Base-by-base conservation (phyloP, 257 asterid genomes). In the Solanum bulbocastanum region DNA sequence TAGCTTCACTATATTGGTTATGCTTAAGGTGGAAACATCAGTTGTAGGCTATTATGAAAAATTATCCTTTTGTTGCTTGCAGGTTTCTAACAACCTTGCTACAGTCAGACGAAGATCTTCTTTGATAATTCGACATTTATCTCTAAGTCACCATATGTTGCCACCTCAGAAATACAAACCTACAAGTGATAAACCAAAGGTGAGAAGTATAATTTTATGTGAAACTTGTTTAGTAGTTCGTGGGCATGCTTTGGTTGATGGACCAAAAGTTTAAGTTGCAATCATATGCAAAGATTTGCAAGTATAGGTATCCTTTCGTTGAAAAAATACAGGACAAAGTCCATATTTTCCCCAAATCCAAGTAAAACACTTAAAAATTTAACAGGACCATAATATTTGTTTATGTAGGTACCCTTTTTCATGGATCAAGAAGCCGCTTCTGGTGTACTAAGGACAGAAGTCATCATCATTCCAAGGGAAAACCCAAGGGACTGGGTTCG, bases 361-460 rank as follows among this genome's bases (percentile, higher is more conserved):
- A 35, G 40, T 39, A 9, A 58, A 40, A 22, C 35, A 60, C 37
- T 39, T 58, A 11, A 37, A 84, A 36, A 85, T 39, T 22, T 58
- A 39, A 39, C 40, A 37, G 37, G 78, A 37, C 12, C 16, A 32
- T 69, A 42, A n/a, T 71, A 20, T 44, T 23, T 86, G 62, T 52
- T 56, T 40, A 14, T 72, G 13, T 89, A 90, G 92, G 88, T 90
- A 32, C 89, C 91, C 22, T 91, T 91, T 86, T 87, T 86, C 49
- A 75, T 36, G 65, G 86, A 40, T 76, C 87, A 87, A 39, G 90
- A 84, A 71, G 44, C 83, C 5, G 4, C 74, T 52, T 58, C 66
- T 58, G 87, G 90, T 46, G n/a, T 35, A 33, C 36, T 22, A 85
- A 87, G 74, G 87, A 74, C 52, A 5, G 49, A 83, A 32, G 15